A percentile compares a stretch with the other conserved stretches of the same genome.
These are phyloP conservation scores for Leccinum pachyderme DNA, from an alignment of 1,284 basidiomycete genomes.

Conservation along the genomic window DNA sequence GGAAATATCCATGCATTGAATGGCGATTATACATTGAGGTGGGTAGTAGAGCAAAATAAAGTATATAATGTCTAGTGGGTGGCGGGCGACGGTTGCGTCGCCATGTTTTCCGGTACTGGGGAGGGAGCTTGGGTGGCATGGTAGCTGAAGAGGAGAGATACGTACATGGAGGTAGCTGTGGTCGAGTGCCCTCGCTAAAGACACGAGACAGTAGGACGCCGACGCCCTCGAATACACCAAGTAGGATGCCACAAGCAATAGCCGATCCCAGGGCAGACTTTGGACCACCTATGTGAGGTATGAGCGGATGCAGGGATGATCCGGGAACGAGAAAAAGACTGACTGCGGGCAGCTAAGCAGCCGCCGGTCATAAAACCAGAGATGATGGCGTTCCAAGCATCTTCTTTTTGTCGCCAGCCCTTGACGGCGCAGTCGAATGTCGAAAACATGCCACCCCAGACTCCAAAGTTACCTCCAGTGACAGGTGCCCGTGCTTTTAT, in stretches of 20 bases:
- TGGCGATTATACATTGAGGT: conserved; percentile 39
- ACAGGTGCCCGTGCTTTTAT: conserved; percentile 99
- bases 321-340: conserved; percentile 39
- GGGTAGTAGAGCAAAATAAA: conserved; percentile 32
- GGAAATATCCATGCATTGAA: conserved; percentile 34
- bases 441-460: conserved; percentile 98
- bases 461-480: conserved; percentile 96
- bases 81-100: conserved; percentile 25
- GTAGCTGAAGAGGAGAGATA: background rate
- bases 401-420: conserved; percentile 97
- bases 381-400: conserved; percentile 99
- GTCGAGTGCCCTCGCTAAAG: conserved; percentile 80
- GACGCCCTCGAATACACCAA: conserved; percentile 96
- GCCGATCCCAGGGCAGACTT: conserved; percentile 88
- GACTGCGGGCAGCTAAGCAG: conserved; percentile 90
- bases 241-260: conserved; percentile 92
- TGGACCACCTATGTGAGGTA: conserved; percentile 71
- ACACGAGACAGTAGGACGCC: conserved; percentile 84
- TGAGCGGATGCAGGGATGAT: conserved; percentile 10
- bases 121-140: background rate
- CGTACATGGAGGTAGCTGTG: conserved; percentile 50
- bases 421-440: conserved; percentile 98
- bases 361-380: conserved; percentile 99
- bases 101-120: conserved; percentile 33
- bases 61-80: conserved; percentile 32